phyloP scores from a whole-genome alignment of 108 stramenopile genomes.

The Discostella stelligeroides region DNA sequence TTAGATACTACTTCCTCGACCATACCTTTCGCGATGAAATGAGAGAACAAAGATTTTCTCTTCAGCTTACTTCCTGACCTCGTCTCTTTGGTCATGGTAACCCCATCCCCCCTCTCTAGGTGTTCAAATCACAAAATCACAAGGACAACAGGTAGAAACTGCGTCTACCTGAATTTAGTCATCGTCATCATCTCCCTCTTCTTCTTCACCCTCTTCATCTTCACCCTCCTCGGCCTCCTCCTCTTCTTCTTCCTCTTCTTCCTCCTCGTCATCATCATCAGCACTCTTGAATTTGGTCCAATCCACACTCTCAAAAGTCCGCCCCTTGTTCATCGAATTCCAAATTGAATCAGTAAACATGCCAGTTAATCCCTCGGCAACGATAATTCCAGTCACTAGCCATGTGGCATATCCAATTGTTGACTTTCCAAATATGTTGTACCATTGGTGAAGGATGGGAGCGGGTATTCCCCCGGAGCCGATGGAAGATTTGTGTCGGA shows the following conservation, averaged over 20 bases:
- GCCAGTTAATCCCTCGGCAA: conserved; percentile 76
- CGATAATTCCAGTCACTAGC: conserved; percentile 73
- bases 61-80: no score
- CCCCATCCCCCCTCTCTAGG: no score
- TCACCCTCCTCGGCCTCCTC: conserved; percentile 67
- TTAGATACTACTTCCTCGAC: no score
- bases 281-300: conserved; percentile 81
- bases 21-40: no score
- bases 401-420: conserved; percentile 85
- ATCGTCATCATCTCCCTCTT: conserved; percentile 33
- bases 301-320: conserved; percentile 80
- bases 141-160: not conserved
- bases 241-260: conserved; percentile 81
- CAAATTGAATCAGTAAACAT: conserved; percentile 63
- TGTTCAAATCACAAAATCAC: not conserved
- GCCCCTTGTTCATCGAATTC: conserved; percentile 74
- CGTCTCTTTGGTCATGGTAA: no score
- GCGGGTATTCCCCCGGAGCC: conserved; percentile 38
- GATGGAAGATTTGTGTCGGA: conserved; percentile 36
- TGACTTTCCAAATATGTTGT: conserved; percentile 76
- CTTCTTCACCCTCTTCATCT: conserved; percentile 29
- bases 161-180: conserved; percentile 10
- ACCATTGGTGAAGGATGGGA: conserved; percentile 39
- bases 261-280: conserved; percentile 83
- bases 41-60: no score